These are phyloP conservation scores for Sequoiadendron giganteum DNA, from an alignment of 75 land plant species.

Conservation along the genomic window DNA sequence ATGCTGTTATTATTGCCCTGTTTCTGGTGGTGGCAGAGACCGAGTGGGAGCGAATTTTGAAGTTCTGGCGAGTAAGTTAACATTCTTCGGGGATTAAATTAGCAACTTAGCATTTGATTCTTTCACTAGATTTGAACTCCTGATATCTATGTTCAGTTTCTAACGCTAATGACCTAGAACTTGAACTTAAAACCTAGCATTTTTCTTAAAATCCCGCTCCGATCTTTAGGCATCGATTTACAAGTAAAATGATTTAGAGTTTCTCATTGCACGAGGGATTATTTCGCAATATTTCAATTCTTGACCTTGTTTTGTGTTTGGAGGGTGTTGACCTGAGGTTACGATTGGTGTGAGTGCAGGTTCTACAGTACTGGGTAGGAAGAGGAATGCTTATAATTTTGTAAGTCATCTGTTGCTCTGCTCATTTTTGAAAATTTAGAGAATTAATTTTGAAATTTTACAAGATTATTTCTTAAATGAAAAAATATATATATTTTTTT, in stretches of 20 bases:
- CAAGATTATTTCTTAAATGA: not conserved
- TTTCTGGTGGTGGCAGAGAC: conserved; percentile 88
- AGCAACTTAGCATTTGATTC: not conserved
- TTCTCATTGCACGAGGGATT: not conserved
- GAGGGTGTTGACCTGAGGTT: not conserved
- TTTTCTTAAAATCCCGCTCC: not conserved
- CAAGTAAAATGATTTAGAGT: not conserved
- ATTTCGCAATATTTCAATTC: not conserved
- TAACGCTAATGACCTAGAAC: not conserved
- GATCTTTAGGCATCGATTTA: not conserved
- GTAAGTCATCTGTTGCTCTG: conserved; percentile 48
- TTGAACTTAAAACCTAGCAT: not conserved
- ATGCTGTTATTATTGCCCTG: conserved; percentile 70
- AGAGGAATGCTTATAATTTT: conserved; percentile 95
- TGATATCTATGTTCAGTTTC: not conserved
- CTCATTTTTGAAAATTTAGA: not conserved
- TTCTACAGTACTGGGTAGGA: conserved; percentile 91
- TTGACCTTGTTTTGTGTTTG: not conserved
- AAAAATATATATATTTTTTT: not conserved
- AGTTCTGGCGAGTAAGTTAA: conserved; percentile 58
- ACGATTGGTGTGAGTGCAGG: conserved; percentile 33
- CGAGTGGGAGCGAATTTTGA: conserved; percentile 73
- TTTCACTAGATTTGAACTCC: not conserved
- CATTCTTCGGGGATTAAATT: too few species aligned
- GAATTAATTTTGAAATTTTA: not conserved